Conservation (phyloP, 2,329 filamentous ascomycete species). For the Monascus ruber region DNA sequence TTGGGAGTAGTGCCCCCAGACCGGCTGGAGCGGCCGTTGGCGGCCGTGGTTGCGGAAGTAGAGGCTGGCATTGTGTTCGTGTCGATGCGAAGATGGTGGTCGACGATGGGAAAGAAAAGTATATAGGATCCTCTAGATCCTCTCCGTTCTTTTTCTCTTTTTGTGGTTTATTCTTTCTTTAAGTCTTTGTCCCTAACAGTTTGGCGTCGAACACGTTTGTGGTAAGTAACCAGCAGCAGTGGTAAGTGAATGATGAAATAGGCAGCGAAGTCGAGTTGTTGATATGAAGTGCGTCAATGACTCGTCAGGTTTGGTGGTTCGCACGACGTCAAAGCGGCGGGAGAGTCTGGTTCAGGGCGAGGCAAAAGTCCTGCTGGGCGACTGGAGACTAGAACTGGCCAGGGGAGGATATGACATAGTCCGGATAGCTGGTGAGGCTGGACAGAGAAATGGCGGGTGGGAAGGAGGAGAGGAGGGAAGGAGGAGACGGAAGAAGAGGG, state of each 20-base stretch:
- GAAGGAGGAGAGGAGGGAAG: conserved; percentile 6
- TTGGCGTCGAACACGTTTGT: too few species aligned
- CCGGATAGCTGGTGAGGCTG: conserved; percentile 8
- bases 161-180: not conserved
- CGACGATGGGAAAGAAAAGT: too few species aligned
- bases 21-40: conserved; percentile 26
- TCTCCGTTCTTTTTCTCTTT: too few species aligned
- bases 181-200: not conserved
- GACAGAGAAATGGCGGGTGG: conserved; percentile 5
- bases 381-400: conserved; percentile 10
- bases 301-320: conserved; percentile 6
- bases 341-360: conserved; percentile 21
- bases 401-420: conserved; percentile 21
- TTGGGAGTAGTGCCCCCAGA: conserved; percentile 13
- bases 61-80: conserved; percentile 13
- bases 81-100: not conserved
- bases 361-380: conserved; percentile 18
- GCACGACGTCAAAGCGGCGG: conserved; percentile 9
- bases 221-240: too few species aligned
- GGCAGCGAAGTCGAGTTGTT: not conserved
- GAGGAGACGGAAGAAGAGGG: conserved; percentile 6
- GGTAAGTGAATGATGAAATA: too few species aligned
- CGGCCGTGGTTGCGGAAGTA: conserved; percentile 15
- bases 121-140: too few species aligned
- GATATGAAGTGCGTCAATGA: conserved; percentile 11